Conservation (phyloP, 1,284 basidiomycete species). For the Pseudozyma pruni region DNA sequence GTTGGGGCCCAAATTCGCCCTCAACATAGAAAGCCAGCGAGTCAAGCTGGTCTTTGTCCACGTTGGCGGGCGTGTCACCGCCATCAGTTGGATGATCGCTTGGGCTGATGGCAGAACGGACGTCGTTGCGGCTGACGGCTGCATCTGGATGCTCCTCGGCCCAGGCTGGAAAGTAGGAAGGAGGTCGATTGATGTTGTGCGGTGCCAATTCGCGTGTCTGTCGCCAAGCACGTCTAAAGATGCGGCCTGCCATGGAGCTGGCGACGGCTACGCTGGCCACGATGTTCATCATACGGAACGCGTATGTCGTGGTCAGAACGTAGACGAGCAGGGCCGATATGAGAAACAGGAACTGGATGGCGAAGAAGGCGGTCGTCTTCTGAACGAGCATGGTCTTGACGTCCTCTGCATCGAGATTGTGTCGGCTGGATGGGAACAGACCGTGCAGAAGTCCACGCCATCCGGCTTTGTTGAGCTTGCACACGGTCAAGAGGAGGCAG, state of each 20-base stretch:
- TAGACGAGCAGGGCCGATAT: slow-evolving; percentile 48
- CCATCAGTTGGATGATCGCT: slow-evolving; percentile 1
- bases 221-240: slow-evolving; percentile 57
- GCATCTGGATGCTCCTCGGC: slow-evolving; percentile 41
- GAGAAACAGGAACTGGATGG: slow-evolving; percentile 54
- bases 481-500: slow-evolving; percentile 48
- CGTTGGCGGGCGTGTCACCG: neutral
- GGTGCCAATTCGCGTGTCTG: slow-evolving; percentile 51
- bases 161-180: slow-evolving; percentile 54
- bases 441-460: slow-evolving; percentile 46
- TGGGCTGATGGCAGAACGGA: slow-evolving; percentile 4
- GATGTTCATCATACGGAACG: slow-evolving; percentile 54
- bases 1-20: slow-evolving; percentile 40
- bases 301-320: slow-evolving; percentile 31
- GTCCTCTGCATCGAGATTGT: slow-evolving; percentile 51
- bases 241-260: slow-evolving; percentile 55
- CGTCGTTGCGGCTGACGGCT: slow-evolving; percentile 3
- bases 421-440: slow-evolving; percentile 32
- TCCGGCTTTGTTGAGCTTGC: slow-evolving; percentile 57
- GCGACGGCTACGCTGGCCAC: slow-evolving; percentile 54
- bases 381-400: slow-evolving; percentile 59
- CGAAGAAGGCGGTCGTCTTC: slow-evolving; percentile 54
- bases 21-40: slow-evolving; percentile 42
- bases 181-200: slow-evolving; percentile 49
- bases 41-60: slow-evolving; percentile 21